phyloP scores from a whole-genome alignment of 2,329 filamentous ascomycete species.

The Fusarium setosum region DNA sequence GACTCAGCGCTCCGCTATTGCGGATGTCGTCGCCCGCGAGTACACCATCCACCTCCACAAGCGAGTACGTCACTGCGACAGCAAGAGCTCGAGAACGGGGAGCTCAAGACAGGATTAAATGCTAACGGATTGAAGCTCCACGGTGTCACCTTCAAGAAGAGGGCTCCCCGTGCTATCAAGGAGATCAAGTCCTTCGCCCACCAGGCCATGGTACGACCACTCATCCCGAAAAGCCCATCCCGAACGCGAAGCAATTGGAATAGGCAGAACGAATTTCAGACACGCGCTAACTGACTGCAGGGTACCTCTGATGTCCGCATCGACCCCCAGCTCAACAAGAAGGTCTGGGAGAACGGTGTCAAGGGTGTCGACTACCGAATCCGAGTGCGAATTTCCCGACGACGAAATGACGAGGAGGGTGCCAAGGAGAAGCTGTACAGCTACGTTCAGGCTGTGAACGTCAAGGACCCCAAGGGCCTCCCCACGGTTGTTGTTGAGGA shows the following conservation, averaged over 20 bases:
- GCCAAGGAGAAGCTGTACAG: constrained; percentile 99
- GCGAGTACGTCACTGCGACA: constrained; percentile 62
- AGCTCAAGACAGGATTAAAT: constrained; percentile 20
- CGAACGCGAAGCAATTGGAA: constrained; percentile 22
- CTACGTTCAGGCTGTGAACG: constrained; percentile 99
- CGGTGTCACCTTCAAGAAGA: constrained; percentile 99
- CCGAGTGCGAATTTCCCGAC: constrained; percentile 97
- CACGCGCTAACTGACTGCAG: constrained; percentile 59
- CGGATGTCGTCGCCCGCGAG: constrained; percentile 99
- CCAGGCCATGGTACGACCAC: constrained; percentile 89
- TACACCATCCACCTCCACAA: constrained; percentile 99
- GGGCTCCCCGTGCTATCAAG: constrained; percentile 98
- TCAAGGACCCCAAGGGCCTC: constrained; percentile 99
- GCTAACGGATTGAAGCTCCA: constrained; percentile 75
- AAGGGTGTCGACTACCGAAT: constrained; percentile 99
- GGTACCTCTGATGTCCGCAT: constrained; percentile 97
- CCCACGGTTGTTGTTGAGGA: constrained; percentile 89
- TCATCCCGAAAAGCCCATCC: constrained; percentile 9
- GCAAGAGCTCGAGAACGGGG: constrained; percentile 20
- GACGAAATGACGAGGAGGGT: constrained; percentile 99
- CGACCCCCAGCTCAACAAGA: constrained; percentile 99
- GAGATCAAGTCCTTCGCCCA: constrained; percentile 96
- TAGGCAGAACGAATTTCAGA: constrained; percentile 10
- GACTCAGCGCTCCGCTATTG: constrained; percentile 88
- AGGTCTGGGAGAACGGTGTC: constrained; percentile 99